These are phyloP conservation scores for Spizellomyces punctatus DNA, from an alignment of 192 early-diverging fungal genomes.

Conservation along the genomic window DNA sequence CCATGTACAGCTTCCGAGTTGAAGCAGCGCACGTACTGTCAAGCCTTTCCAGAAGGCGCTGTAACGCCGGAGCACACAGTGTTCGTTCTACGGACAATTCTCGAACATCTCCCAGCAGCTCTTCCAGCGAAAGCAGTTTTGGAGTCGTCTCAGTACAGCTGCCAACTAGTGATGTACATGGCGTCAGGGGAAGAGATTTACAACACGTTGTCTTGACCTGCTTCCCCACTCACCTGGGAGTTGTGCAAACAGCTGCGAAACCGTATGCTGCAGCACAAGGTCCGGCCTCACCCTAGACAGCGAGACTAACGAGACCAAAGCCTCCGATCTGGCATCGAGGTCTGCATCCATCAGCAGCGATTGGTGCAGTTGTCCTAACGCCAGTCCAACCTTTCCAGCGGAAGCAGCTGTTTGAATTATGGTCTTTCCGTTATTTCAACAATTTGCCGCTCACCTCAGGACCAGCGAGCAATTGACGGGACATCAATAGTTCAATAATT, in stretches of 20 bases:
- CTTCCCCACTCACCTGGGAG: constrained; percentile 58
- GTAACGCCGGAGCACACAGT: constrained; percentile 47
- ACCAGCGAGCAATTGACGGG: too few relatives aligned
- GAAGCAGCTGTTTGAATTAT: too few relatives aligned
- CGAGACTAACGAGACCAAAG: constrained; percentile 50
- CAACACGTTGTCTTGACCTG: too few relatives aligned
- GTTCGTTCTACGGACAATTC: constrained; percentile 46
- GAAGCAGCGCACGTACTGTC: constrained; percentile 26
- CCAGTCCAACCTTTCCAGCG: too few relatives aligned
- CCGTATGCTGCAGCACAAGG: constrained; percentile 50
- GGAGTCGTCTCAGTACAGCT: too few relatives aligned
- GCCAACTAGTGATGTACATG: too few relatives aligned
- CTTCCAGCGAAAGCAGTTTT: too few relatives aligned
- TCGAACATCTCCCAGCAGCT: background rate
- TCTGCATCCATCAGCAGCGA: constrained; percentile 14
- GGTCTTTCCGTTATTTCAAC: too few relatives aligned
- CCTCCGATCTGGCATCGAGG: constrained; percentile 42
- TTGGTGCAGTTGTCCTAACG: constrained; percentile 13
- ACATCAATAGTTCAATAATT: constrained; percentile 50
- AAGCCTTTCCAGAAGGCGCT: constrained; percentile 55
- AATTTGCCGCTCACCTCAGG: too few relatives aligned
- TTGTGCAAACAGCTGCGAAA: constrained; percentile 56
- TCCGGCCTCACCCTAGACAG: constrained; percentile 46
- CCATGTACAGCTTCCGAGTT: background rate
- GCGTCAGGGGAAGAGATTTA: too few relatives aligned